These are phyloP conservation scores for Colletotrichum simmondsii DNA, from an alignment of 2,329 filamentous ascomycete genomes.

Conservation along the genomic window DNA sequence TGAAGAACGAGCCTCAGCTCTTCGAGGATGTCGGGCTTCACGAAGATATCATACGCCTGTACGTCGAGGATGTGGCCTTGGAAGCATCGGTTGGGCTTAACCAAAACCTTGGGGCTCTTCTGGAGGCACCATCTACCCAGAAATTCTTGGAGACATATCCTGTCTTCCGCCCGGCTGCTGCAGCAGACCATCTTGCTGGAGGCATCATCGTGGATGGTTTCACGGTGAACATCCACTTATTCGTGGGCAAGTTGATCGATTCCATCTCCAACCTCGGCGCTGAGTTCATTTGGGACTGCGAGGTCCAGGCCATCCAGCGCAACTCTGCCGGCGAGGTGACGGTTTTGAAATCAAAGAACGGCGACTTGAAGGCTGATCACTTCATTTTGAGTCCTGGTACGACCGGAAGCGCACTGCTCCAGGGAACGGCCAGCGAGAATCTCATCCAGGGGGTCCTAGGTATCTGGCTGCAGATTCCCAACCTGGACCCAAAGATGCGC, in stretches of 20 bases:
- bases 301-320: not conserved
- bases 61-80: not conserved
- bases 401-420: not conserved
- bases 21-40: not conserved
- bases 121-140: not conserved
- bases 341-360: not conserved
- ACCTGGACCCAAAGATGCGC: slow-evolving; percentile 15
- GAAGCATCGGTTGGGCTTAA: not conserved
- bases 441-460: slow-evolving; percentile 27
- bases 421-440: slow-evolving; percentile 14
- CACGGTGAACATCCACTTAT: slow-evolving; percentile 27
- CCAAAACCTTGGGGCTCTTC: not conserved
- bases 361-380: not conserved
- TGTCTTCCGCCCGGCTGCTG: not conserved
- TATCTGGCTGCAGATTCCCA: slow-evolving; percentile 26
- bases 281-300: not conserved
- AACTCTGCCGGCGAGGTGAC: not conserved
- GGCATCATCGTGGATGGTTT: slow-evolving; percentile 28
- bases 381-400: not conserved
- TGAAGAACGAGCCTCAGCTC: not conserved
- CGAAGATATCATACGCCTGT: not conserved
- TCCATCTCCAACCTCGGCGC: not conserved
- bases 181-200: slow-evolving; percentile 6
- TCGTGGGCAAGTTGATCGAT: slow-evolving; percentile 17
- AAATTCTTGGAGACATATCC: not conserved